Base-by-base conservation (phyloP, 2,329 filamentous ascomycete species). In the Cylindrodendrum hubeiense region DNA sequence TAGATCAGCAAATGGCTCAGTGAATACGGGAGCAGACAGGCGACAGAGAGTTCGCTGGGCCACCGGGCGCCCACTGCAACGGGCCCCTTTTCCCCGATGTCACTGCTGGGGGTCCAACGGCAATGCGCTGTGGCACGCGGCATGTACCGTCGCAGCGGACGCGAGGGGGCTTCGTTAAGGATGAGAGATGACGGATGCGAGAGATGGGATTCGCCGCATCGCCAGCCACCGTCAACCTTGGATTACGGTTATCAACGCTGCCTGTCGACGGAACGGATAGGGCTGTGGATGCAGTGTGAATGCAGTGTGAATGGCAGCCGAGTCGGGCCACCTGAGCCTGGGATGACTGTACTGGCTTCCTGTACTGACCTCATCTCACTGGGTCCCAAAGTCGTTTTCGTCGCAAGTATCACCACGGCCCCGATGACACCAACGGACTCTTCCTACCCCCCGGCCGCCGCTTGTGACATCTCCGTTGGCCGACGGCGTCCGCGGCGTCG, bases 401-500 rank as follows among this genome's bases (percentile, higher is more conserved):
- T 12, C 9, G 37, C 15, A 39, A 39, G 3, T 6, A 5, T n/a
- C 37, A 39, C 15, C 6, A n/a, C 24, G 17, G 19, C 28, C 17
- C 4, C 30, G 26, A 50, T 28, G 46, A 28, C 3, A n/a, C 8
- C 33, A 13, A 24, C 50, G 33, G 33, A 30, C 34, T 41, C 51
- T 26, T 39, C 28, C 2, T 24, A 17, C 19, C n/a, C 10, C 49
- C 57, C 57, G 46, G 21, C 19, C 12, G 15, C 55, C 54, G 43
- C n/a, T 22, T 34, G 34, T 30, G 19, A n/a, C 21, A 12, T 19
- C 9, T 51, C 33, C 37, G 22, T 24, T 21, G 34, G 10, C 57
- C 57, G 34, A 51, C 55, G 55, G 55, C 44, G 30, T 22, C 54
- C 54, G 44, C 54, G 43, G 55, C n/a, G n/a, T n/a, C n/a, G n/a